Evolutionary conservation across 495 filamentous ascomycete genomes (phyloP), one percentile per base, ranked within the genome.

Genomic region (Annulohypoxylon nitens): DNA sequence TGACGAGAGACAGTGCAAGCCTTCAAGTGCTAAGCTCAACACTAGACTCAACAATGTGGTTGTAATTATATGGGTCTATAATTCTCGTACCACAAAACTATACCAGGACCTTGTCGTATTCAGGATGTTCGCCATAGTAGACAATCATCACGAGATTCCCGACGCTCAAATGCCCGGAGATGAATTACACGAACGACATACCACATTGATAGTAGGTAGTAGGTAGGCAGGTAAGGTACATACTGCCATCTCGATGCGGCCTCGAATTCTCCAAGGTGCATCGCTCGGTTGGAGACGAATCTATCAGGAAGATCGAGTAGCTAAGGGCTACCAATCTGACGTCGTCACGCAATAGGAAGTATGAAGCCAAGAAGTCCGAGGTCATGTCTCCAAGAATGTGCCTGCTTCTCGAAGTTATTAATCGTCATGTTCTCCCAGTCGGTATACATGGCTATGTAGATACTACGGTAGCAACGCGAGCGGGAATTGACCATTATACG

Each of bases 71-170:
- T 70, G 63, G 67, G 45, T 60, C 63, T 53, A 43, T 69, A 37
- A 30, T 41, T 70, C 62, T 65, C 61, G 67, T 67, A 63, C 62
- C 20, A 58, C 50, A 67, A 36, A 34, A 47, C 41, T 57, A 61
- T 58, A 69, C 47, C 60, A 62, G 33, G 53, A 66, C 65, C 71
- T 69, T 70, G 67, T 64, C 67, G 50, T 67, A 53, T 63, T 26
- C 30, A 63, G 26, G 12, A 45, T 39, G 62, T 51, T 71, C 71
- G 67, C 48, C 72, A 75, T 75, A 71, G 72, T 25, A 45, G 64
- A 65, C 63, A 70, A 60, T 59, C 57, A 75, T 75, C 67, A 71
- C 67, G 72, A 71, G 72, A 71, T 75, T 48, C 41, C 60, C 30
- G 30, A 60, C 39, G 61, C 26, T 70, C 37, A 34, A 69, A 30